Evolutionary conservation across 1,139 yeast species (phyloP), one percentile per base, ranked within the genome.

Genomic region (Scheffersomyces parashehatae): DNA sequence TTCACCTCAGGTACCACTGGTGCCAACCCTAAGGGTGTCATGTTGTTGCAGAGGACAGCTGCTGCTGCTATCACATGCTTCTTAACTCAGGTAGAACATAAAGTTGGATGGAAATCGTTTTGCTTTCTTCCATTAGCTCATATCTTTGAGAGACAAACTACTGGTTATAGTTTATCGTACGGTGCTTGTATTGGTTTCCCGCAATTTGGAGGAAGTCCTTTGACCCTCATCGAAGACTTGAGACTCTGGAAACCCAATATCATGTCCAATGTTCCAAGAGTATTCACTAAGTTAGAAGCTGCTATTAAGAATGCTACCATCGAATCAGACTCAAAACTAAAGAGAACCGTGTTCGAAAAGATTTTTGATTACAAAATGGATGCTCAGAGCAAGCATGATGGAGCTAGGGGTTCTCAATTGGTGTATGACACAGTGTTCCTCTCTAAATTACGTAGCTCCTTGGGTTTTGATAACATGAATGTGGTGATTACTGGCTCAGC

Each of bases 1-100:
- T 87, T 85, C 64, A 87, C 95, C 11, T 83, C 90, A 6, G 91
- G 91, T 29, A 83, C 91, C 20, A 84, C 91, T 3, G 90, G 90
- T 13, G 50, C 73, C 9, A 62, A 71, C 44, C 91, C 91, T 13
- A 85, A 85, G 61, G 91, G 91, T 38, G 91, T 83, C n/a, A 77
- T 79, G 29, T 65, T 85, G 51, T 69, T 79, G 6, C 88, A 85
- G 44, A 61, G 62, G 35, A 72, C 69, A 51, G 76, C 81, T 2
- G 70, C 77, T n/a, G 72, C 86, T 10, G 81, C 81, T 8, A 54
- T 76, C 28, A 67, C 66, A 2, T 65, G 67, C 47, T 47, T 63
- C n/a, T 29, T 50, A 15, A 34, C 56, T n/a, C 44, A 46, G 43
- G 41, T 48, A 4, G 53, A 53, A 1, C 33, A 42, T n/a, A 40